Evolutionary conservation across 345 rosid genomes (phyloP), one percentile per base, ranked within the genome.

Genomic region (Geranium brycei): DNA sequence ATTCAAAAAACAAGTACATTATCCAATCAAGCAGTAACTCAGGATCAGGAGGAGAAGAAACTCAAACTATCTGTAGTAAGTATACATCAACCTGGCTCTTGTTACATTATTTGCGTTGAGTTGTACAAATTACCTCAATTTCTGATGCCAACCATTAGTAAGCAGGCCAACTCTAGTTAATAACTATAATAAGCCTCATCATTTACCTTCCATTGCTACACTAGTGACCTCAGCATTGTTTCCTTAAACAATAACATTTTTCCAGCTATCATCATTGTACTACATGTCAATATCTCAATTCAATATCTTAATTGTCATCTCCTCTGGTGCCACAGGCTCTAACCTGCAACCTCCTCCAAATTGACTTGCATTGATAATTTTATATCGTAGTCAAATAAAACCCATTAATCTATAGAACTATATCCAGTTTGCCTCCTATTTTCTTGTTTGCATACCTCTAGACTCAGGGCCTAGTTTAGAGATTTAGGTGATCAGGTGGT

Each of bases 1-100:
- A 89, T 79, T 66, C 86, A 83, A 78, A 88, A 77, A 75, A 83
- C 87, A 58, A 74, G 72, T 51, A 61, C 68, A 76, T 62, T 68
- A 35, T 71, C 84, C 61, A 65, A 69, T 77, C 85, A 59, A 71
- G 66, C 41, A 53, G 71, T 55, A 62, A 74, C 67, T 63, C 41
- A 65, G 80, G 69, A 62, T 60, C 73, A 51, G 70, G 62, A 67
- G 64, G 61, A 38, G 59, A 47, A 15, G 79, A 70, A 40, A 64
- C 75, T 66, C 47, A 31, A 68, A 68, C 64, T 62, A 61, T 18
- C 16, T 75, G 75, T 68, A 60, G 99, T 87, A 75, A 83, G 97
- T 72, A 51, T 64, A 40, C 6, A 35, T 65, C 15, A 59, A 68
- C 61, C 64, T 60, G 28, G 10, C 7, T 18, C 17, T 10, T 59